Percentiles rank a stretch among this genome's conserved stretches.
These are phyloP conservation scores for Silene conica DNA, from an alignment of 148 eudicot species.

Conservation along the genomic window DNA sequence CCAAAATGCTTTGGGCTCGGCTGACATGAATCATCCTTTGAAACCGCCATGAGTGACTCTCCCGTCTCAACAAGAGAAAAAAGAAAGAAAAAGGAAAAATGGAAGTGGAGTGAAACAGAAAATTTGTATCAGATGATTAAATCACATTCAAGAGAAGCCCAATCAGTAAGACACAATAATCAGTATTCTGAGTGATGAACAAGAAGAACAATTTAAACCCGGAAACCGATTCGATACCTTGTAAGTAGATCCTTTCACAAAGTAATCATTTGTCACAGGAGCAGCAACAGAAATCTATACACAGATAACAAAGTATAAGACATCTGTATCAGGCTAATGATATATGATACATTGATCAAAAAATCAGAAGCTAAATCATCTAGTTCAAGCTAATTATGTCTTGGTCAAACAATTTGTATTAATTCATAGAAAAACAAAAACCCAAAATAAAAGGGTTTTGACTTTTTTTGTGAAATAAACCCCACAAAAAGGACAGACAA, in stretches of 20 bases:
- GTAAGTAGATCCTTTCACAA: slow-evolving; percentile 38
- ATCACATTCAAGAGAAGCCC: not conserved
- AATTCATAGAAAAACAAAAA: not conserved
- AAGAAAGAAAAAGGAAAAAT: too few relatives aligned
- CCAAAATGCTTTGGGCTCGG: too few relatives aligned
- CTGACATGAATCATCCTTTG: too few relatives aligned
- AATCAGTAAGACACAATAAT: slow-evolving; percentile 3
- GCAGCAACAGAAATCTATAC: slow-evolving; percentile 43
- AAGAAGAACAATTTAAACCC: not conserved
- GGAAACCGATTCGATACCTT: slow-evolving; percentile 36
- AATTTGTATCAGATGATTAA: not conserved
- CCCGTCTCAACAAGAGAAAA: too few relatives aligned
- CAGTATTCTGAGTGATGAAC: not conserved
- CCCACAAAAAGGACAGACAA: slow-evolving; percentile 4
- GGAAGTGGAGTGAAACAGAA: too few relatives aligned
- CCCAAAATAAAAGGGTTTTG: slow-evolving; percentile 8
- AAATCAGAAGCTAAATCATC: too few relatives aligned
- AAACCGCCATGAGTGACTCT: too few relatives aligned
- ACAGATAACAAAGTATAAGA: slow-evolving; percentile 1
- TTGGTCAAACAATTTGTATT: not conserved
- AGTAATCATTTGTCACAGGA: slow-evolving; percentile 40
- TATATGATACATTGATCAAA: not conserved
- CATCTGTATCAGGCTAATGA: slow-evolving; percentile 5
- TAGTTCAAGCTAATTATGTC: too few relatives aligned
- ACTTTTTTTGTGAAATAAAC: slow-evolving; percentile 9